These are phyloP conservation scores for Fusarium marasasianum DNA, from an alignment of 2,329 filamentous ascomycete genomes.

Conservation along the genomic window DNA sequence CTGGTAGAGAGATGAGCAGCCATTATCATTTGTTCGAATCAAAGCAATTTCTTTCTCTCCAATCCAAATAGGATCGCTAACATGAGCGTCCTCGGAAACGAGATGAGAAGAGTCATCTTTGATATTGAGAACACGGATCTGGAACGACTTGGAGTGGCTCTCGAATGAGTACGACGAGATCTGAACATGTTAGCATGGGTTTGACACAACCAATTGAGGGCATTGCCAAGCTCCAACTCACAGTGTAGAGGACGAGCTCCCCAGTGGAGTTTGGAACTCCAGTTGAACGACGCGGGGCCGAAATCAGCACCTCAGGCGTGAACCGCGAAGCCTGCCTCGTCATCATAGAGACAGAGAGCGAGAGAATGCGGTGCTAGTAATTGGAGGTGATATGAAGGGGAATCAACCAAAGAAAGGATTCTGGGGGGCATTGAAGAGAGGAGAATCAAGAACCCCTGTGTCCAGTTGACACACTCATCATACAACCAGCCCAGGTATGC, in stretches of 20 bases:
- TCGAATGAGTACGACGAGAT: slow-evolving; percentile 83
- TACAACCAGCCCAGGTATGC: slow-evolving; percentile 6
- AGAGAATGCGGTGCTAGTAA: background rate
- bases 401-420: background rate
- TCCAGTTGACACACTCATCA: slow-evolving; percentile 30
- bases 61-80: slow-evolving; percentile 81
- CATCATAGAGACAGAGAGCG: slow-evolving; percentile 58
- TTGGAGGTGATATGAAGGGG: background rate
- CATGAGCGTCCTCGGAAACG: slow-evolving; percentile 71
- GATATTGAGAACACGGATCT: slow-evolving; percentile 78
- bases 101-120: slow-evolving; percentile 70
- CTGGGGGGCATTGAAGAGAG: background rate
- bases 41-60: slow-evolving; percentile 69
- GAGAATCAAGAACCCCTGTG: slow-evolving; percentile 16
- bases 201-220: background rate
- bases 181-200: slow-evolving; percentile 42
- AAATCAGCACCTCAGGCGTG: slow-evolving; percentile 80
- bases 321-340: slow-evolving; percentile 76
- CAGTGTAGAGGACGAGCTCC: slow-evolving; percentile 71
- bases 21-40: slow-evolving; percentile 62
- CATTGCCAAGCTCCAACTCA: slow-evolving; percentile 44
- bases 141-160: slow-evolving; percentile 72
- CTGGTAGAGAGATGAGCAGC: slow-evolving; percentile 58
- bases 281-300: slow-evolving; percentile 76
- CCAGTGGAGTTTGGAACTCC: slow-evolving; percentile 76